Conservation (phyloP, 176 grass and related monocot genomes). For the Coix lacrymajobi region DNA sequence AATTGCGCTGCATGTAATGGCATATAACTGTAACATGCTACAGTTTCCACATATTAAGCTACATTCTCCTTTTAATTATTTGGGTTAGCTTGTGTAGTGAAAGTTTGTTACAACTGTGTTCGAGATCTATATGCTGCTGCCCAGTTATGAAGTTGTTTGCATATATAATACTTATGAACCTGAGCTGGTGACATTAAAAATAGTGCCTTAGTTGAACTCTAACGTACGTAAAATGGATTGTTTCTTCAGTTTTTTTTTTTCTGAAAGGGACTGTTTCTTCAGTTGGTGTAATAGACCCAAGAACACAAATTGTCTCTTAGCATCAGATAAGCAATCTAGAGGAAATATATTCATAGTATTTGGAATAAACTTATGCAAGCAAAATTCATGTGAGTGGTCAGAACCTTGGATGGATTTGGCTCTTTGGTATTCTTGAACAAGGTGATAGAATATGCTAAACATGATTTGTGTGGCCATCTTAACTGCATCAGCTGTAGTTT, state of each 20-base stretch:
- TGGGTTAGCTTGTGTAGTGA: constrained; percentile 9
- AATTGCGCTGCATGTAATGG: background rate
- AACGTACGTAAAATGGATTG: background rate
- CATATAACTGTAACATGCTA: constrained; percentile 2
- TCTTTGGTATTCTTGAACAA: constrained; percentile 14
- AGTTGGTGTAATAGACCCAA: background rate
- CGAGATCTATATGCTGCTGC: background rate
- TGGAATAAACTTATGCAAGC: background rate
- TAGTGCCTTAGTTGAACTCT: constrained; percentile 8
- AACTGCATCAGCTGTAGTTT: constrained; percentile 5
- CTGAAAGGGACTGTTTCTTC: background rate
- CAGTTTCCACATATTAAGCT: constrained; percentile 25
- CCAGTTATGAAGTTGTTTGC: background rate
- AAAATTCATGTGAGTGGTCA: background rate
- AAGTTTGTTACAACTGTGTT: background rate
- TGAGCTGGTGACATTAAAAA: background rate
- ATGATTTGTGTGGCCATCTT: background rate
- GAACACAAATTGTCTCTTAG: background rate
- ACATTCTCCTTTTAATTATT: constrained; percentile 11
- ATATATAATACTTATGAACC: background rate
- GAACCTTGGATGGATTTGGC: background rate
- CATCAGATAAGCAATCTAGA: background rate
- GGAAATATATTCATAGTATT: background rate
- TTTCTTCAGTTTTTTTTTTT: no score
- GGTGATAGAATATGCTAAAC: background rate